Evolutionary conservation across 805 yeast genomes (phyloP), one percentile per base, ranked within the genome.

Genomic region (Limtongia smithiae): DNA sequence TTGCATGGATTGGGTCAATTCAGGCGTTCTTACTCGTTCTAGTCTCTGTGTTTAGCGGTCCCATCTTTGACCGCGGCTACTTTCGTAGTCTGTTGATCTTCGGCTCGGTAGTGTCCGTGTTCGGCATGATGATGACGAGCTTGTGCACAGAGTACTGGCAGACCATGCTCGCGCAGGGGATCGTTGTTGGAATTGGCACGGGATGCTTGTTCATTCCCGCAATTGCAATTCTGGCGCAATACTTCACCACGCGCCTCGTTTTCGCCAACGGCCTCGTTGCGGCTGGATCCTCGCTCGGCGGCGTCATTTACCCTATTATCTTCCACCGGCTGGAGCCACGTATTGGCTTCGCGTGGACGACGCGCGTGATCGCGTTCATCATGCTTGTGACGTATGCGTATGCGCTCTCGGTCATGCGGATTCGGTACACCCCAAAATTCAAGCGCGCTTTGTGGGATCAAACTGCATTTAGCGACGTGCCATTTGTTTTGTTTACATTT

Each of bases 301-400:
- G 80, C 9, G 63, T 75, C 47, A 48, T 73, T n/a, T 76, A 72
- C 60, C 78, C 81, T 7, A 62, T 75, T 37, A 68, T 74, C 67
- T 68, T 77, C 21, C 69, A 73, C 42, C 62, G 62, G 20, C 61
- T 76, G 40, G 70, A 73, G 43, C 55, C 61, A 5, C 59, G 63
- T 15, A 68, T 77, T 17, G 83, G 83, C 1, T 78, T 75, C 56
- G 68, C 66, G 8, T 79, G 82, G 82, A 72, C 79, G 2, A 67
- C 74, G 38, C 68, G 83, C 43, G 68, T 71, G 17, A 63, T 77
- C 40, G 78, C 76, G 0, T 72, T 79, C 54, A 63, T 77, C 18
- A 65, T 72, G 45, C 55, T 70, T 6, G 69, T 50, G 0, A 66
- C 68, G 6, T 50, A 54, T 9, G 43, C 46, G 3, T 41, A 61